Evolutionary conservation across 768 basidiomycete species (phyloP).

Genomic region (Hericium rajendrae): DNA sequence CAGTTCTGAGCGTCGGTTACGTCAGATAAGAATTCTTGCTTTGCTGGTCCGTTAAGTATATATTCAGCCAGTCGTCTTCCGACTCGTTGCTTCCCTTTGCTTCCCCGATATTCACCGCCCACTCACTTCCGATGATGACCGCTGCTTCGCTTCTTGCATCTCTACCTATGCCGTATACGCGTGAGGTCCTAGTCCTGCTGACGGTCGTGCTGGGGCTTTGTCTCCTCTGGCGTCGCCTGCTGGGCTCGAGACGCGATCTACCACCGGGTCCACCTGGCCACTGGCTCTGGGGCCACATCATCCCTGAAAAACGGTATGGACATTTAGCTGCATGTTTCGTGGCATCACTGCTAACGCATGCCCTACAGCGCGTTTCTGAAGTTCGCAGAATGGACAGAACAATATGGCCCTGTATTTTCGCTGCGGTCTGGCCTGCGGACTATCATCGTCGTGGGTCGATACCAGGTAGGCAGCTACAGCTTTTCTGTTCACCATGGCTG

Average conservation of each 20-base stretch:
- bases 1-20: no score
- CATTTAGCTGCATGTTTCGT: background rate
- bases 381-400: conserved; percentile 43
- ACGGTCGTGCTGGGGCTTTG: background rate
- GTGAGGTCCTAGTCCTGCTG: background rate
- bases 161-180: background rate
- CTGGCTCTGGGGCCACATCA: conserved; percentile 1
- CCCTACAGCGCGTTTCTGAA: background rate
- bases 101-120: no score
- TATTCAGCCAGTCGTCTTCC: no score
- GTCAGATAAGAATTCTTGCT: no score
- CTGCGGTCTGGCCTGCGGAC: conserved; percentile 37
- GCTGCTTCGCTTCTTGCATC: background rate
- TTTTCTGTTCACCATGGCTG: background rate
- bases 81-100: no score
- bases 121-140: no score
- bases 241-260: background rate
- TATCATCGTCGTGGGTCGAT: conserved; percentile 37
- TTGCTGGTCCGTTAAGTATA: no score
- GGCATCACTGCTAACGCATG: background rate
- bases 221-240: background rate
- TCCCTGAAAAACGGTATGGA: conserved; percentile 1
- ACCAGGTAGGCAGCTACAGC: conserved; percentile 8
- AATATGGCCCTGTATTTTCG: conserved; percentile 54
- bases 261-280: conserved; percentile 6